Base-by-base conservation (phyloP, 768 basidiomycete species). In the Hortiboletus flavorubellus region DNA sequence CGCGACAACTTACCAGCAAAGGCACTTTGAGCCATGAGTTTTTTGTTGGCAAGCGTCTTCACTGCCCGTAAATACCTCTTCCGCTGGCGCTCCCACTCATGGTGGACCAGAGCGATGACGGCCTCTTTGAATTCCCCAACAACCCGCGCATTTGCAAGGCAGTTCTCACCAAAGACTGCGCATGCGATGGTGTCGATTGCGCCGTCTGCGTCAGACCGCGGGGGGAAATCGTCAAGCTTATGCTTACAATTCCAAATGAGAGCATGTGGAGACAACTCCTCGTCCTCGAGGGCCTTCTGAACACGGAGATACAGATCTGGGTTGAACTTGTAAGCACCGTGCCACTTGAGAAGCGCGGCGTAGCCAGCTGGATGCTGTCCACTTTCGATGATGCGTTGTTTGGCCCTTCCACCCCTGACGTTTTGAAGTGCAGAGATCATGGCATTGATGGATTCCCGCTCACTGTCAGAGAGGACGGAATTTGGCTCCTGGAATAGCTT, bases 101-200 rank as follows among this genome's bases (percentile, higher is more conserved):
- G 49, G 31, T 56, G 55, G 2, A 47, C 14, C n/a, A 56, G 0
- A 14, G 39, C 40, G 8, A 2, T n/a, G 0, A 56, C 34, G 3
- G 55, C 55, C 4, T 56, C 50, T 43, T 52, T 56, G 55, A 56
- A 56, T 8, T 39, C 55, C 5, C 51, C 46, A 0, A 56, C 55
- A 10, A 53, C 41, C 4, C 41, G 30, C 0, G 30, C 18, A 18
- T 29, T 56, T 9, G 51, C 51, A 26, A 56, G 55, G 30, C 51
- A 56, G 7, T 56, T 56, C 30, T 56, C 41, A 2, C 46, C 51
- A 15, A 56, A 56, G 11, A 56, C 35, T 18, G 51, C 21, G 4
- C 55, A 56, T n/a, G 41, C 41, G 18, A 56, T 14, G 8, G 46
- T 15, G 39, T 56, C 51, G 1, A 56, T 29, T 12, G 55, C 46